These are phyloP conservation scores for Wallacemonas sp. DNA, from an alignment of 208 protist species.

Conservation along the genomic window DNA sequence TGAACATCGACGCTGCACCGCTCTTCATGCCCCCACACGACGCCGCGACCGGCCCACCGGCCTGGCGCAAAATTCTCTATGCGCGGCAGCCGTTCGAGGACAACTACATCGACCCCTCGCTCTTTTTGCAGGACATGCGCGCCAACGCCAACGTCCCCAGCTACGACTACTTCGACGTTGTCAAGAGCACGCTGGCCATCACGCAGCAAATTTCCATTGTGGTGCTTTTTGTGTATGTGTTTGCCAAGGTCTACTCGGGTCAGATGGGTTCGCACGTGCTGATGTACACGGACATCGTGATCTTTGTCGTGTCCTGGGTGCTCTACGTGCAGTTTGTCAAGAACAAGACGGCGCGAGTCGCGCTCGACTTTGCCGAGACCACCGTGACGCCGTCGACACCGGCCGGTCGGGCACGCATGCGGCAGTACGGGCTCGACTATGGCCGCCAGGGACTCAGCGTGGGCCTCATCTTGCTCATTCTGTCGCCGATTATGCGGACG, in stretches of 20 bases:
- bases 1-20: neutral
- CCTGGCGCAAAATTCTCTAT: conserved; percentile 87
- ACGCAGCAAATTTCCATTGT: conserved; percentile 88
- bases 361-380: neutral
- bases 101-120: conserved; percentile 85
- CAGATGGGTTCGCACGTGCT: conserved; percentile 41
- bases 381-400: neutral
- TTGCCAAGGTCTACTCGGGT: conserved; percentile 52
- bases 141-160: conserved; percentile 78
- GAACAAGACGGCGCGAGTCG: conserved; percentile 17
- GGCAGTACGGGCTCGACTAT: conserved; percentile 42
- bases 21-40: neutral
- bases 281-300: conserved; percentile 56
- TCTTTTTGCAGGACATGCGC: conserved; percentile 81
- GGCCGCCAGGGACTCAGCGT: conserved; percentile 59
- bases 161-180: conserved; percentile 77
- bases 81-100: conserved; percentile 88
- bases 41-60: conserved; percentile 4
- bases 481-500: conserved; percentile 83
- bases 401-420: neutral
- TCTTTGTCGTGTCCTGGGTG: conserved; percentile 37
- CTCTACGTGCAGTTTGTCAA: conserved; percentile 39
- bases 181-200: conserved; percentile 82
- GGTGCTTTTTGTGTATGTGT: conserved; percentile 81
- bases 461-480: conserved; percentile 55